Evolutionary conservation across 1,139 yeast species (phyloP).

Genomic region (Pichia sp.): DNA sequence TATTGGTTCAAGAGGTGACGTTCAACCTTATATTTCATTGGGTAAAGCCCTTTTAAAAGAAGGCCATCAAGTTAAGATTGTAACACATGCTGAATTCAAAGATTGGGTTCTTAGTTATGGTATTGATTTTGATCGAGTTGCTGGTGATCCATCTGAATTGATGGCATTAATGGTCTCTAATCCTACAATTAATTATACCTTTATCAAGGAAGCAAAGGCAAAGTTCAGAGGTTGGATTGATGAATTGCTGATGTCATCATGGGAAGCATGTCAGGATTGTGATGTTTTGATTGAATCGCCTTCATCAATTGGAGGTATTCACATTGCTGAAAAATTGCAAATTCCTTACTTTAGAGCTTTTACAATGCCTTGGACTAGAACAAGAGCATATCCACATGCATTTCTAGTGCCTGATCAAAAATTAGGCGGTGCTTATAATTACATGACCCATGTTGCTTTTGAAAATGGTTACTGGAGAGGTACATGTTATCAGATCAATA

Average conservation of each 20-base stretch:
- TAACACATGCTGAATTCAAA: slow-evolving; percentile 76
- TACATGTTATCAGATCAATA: slow-evolving; percentile 78
- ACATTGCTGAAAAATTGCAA: slow-evolving; percentile 84
- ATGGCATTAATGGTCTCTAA: slow-evolving; percentile 91
- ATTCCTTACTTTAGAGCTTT: slow-evolving; percentile 92
- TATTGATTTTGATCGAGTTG: slow-evolving; percentile 63
- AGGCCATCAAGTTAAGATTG: slow-evolving; percentile 79
- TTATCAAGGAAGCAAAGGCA: slow-evolving; percentile 73
- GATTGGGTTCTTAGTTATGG: slow-evolving; percentile 68
- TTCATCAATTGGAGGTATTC: slow-evolving; percentile 92
- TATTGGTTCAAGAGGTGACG: slow-evolving; percentile 94
- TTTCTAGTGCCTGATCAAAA: slow-evolving; percentile 91
- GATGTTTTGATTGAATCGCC: slow-evolving; percentile 90
- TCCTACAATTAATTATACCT: slow-evolving; percentile 78
- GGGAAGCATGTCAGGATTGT: slow-evolving; percentile 75
- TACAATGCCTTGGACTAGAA: slow-evolving; percentile 98
- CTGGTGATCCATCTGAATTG: slow-evolving; percentile 89
- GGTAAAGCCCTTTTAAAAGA: slow-evolving; percentile 70
- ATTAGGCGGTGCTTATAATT: slow-evolving; percentile 87
- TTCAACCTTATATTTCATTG: slow-evolving; percentile 90
- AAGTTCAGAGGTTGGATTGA: slow-evolving; percentile 77
- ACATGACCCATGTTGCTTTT: slow-evolving; percentile 84
- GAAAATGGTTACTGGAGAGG: slow-evolving; percentile 95
- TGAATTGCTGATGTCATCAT: slow-evolving; percentile 61
- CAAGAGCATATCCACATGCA: slow-evolving; percentile 94